Percentiles rank a stretch among this genome's conserved stretches.
phyloP scores from a whole-genome alignment of 129 eudicot species.

The Flaveria ramosissima region DNA sequence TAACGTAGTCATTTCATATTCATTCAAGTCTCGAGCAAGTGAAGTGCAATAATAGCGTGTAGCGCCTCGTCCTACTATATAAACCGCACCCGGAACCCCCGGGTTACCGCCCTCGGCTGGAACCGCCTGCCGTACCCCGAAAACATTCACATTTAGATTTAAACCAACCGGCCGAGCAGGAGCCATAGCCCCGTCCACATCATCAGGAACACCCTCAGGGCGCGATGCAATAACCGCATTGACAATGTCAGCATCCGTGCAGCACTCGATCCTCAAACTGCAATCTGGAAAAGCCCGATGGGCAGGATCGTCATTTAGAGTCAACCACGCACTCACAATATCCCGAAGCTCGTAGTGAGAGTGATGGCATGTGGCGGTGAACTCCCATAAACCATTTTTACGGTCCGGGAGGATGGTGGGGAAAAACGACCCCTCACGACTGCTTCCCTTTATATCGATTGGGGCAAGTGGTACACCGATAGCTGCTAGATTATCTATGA shows the following conservation, averaged over 20 bases:
- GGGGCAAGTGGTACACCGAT: conserved; percentile 36
- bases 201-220: conserved; percentile 4
- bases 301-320: conserved; percentile 20
- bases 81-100: conserved; percentile 3
- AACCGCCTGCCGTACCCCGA: conserved; percentile 23
- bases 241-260: conserved; percentile 12
- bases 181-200: conserved; percentile 16
- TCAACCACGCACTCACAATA: conserved; percentile 32
- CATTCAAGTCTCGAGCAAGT: conserved; percentile 1
- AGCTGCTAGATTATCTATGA: conserved; percentile 24
- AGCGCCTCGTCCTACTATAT: conserved; percentile 27
- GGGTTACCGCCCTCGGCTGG: conserved; percentile 7
- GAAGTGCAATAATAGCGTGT: conserved; percentile 28
- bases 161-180: conserved; percentile 19
- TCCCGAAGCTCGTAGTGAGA: conserved; percentile 33
- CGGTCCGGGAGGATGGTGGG: conserved; percentile 21
- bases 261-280: conserved; percentile 28
- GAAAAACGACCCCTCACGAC: conserved; percentile 34
- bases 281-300: conserved; percentile 32
- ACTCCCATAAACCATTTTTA: conserved; percentile 17
- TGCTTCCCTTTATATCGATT: conserved; percentile 26
- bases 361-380: conserved; percentile 25
- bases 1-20: conserved; percentile 19
- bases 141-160: conserved; percentile 11
- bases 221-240: conserved; percentile 9